A percentile compares a stretch with the other conserved stretches of the same genome.
These are phyloP conservation scores for Pleurotus ostreatus DNA, from an alignment of 768 basidiomycete genomes.

Conservation along the genomic window DNA sequence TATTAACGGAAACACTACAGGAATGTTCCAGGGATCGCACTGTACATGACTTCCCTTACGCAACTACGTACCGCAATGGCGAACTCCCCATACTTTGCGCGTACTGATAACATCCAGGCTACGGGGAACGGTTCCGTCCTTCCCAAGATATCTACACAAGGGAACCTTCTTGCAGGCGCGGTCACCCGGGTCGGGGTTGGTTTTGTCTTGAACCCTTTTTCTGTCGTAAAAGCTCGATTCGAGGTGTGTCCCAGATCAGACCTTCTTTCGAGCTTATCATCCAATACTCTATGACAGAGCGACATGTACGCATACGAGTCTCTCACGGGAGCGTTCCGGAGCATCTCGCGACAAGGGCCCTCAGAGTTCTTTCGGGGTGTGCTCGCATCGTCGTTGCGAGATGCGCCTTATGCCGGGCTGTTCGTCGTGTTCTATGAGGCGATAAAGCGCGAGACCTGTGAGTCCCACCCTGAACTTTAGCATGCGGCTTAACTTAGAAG, in stretches of 20 bases:
- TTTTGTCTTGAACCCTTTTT: constrained; percentile 83
- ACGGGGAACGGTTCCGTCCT: constrained; percentile 47
- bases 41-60: constrained; percentile 87
- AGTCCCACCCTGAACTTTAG: constrained; percentile 14
- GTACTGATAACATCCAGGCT: constrained; percentile 18
- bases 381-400: constrained; percentile 82
- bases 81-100: constrained; percentile 63
- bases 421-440: constrained; percentile 88
- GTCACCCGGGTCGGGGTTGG: constrained; percentile 78
- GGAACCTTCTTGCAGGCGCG: constrained; percentile 86
- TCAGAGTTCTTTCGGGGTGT: constrained; percentile 84
- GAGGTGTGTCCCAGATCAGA: constrained; percentile 52
- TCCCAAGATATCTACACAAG: constrained; percentile 67
- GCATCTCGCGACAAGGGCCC: constrained; percentile 67
- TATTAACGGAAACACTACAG: constrained; percentile 32
- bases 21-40: constrained; percentile 89
- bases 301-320: constrained; percentile 70
- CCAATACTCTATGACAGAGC: constrained; percentile 43
- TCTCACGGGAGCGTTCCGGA: constrained; percentile 51
- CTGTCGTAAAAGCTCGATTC: constrained; percentile 87
- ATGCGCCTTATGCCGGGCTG: constrained; percentile 91
- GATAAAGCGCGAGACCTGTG: constrained; percentile 72
- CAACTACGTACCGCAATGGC: constrained; percentile 79
- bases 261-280: neutral
- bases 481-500: constrained; percentile 3